Percentiles rank a stretch among this genome's conserved stretches.
Evolutionary conservation across 2,329 filamentous ascomycete genomes (phyloP).

Genomic region (Fusarium pseudocircinatum): DNA sequence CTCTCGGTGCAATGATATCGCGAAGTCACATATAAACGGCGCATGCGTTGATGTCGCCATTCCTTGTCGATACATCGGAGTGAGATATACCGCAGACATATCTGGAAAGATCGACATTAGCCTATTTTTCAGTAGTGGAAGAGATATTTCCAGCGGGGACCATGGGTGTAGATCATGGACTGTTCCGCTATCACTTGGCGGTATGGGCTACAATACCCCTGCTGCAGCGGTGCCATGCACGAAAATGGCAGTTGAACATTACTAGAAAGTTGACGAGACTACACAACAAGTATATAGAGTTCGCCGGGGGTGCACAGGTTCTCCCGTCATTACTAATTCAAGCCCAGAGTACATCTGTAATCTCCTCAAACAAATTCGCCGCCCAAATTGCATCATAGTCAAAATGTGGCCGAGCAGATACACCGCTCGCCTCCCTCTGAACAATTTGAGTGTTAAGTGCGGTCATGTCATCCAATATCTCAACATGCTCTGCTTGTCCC

Average conservation of each 20-base stretch:
- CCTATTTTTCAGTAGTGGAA: neutral
- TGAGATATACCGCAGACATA: neutral
- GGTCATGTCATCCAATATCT: rapidly evolving
- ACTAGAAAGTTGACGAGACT: neutral
- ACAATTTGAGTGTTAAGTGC: neutral
- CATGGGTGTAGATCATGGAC: neutral
- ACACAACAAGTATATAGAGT: neutral
- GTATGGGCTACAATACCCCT: neutral
- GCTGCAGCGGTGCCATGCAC: neutral
- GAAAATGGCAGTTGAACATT: neutral
- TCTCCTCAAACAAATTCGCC: conserved; percentile 13
- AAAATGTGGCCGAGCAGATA: neutral
- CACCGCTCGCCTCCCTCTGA: neutral
- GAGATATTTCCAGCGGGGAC: neutral
- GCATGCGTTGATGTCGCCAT: neutral
- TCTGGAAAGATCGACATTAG: neutral
- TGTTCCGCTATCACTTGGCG: neutral
- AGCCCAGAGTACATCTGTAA: conserved; percentile 9
- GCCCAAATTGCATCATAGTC: conserved; percentile 22
- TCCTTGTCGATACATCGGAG: neutral
- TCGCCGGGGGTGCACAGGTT: rapidly evolving
- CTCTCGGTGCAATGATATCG: conserved; percentile 8
- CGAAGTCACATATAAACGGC: neutral
- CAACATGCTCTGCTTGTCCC: rapidly evolving
- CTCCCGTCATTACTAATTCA: neutral